Conservation (phyloP, 495 filamentous ascomycete species). For the Neurospora sp. region DNA sequence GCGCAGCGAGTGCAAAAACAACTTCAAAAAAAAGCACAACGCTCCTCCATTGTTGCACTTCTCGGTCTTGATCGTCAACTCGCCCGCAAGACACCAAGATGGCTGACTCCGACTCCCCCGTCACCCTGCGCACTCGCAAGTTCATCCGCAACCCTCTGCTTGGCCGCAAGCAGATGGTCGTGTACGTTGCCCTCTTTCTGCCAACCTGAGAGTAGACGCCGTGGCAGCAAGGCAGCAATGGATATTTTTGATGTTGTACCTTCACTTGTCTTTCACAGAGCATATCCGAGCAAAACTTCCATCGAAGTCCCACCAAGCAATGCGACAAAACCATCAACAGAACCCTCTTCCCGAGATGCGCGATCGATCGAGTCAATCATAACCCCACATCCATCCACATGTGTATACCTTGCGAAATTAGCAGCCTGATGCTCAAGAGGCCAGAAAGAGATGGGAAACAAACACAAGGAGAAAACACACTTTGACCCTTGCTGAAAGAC, state of each 20-base stretch:
- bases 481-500: background rate
- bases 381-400: background rate
- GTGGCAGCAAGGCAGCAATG: background rate
- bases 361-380: background rate
- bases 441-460: background rate
- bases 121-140: conserved; percentile 99
- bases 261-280: background rate
- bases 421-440: background rate
- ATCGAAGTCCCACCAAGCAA: background rate
- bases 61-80: conserved; percentile 16
- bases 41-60: conserved; percentile 1
- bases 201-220: background rate
- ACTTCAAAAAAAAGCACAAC: conserved; percentile 11
- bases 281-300: background rate
- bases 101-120: conserved; percentile 74
- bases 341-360: background rate
- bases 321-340: background rate
- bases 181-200: conserved; percentile 59
- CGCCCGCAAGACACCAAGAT: conserved; percentile 41
- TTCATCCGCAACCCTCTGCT: conserved; percentile 99
- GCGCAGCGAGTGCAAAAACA: conserved; percentile 12
- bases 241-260: background rate
- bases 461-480: background rate
- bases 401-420: background rate
- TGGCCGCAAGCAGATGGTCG: conserved; percentile 98